Percentiles rank a stretch among this genome's conserved stretches.
These are phyloP conservation scores for Copromyces sp. DNA, from an alignment of 495 filamentous ascomycete genomes.

Conservation along the genomic window DNA sequence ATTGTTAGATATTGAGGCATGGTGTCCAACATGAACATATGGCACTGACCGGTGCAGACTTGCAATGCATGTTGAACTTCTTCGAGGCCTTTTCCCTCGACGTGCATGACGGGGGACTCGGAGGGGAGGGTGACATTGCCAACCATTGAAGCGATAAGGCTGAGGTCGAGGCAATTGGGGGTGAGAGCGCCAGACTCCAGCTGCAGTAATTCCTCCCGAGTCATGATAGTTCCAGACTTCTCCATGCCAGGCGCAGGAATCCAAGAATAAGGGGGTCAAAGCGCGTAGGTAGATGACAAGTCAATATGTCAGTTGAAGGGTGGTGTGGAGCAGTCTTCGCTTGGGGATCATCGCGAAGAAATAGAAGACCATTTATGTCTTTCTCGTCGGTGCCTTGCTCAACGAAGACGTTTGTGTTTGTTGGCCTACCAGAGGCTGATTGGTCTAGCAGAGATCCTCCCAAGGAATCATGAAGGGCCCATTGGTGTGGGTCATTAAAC, in stretches of 20 bases:
- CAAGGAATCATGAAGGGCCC: neutral
- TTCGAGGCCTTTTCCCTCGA: neutral
- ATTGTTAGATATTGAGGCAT: neutral
- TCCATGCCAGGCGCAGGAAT: neutral
- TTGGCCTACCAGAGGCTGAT: neutral
- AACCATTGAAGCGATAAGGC: conserved; percentile 5
- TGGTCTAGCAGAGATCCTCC: neutral
- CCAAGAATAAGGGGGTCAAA: neutral
- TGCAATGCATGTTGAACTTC: conserved; percentile 11
- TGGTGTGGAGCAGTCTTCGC: neutral
- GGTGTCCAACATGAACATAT: neutral
- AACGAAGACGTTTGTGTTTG: neutral
- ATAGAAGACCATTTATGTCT: neutral
- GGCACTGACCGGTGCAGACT: conserved; percentile 27
- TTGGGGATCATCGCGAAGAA: neutral
- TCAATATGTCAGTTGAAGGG: neutral
- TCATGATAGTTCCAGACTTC: neutral
- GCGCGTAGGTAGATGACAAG: neutral
- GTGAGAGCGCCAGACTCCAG: neutral
- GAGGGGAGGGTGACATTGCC: neutral
- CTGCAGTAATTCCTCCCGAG: neutral
- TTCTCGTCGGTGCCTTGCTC: neutral
- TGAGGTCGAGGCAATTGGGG: neutral
- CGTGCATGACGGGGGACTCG: conserved; percentile 1
- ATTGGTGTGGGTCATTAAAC: neutral